These are phyloP conservation scores for Casuarina cunninghamiana DNA, from an alignment of 306 rosid species.

Conservation along the genomic window DNA sequence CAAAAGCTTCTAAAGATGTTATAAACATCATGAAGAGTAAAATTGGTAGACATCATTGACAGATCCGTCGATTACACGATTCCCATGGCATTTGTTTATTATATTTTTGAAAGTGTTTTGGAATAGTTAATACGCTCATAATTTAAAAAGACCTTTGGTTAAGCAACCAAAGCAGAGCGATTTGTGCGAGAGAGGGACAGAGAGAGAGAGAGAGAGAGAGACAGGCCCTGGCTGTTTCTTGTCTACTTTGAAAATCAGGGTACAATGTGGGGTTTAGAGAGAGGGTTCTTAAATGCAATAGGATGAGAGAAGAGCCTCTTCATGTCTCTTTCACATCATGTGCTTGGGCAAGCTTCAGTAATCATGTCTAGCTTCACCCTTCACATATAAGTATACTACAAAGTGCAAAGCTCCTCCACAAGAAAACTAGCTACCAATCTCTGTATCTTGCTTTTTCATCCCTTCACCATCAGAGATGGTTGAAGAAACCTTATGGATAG, in stretches of 20 bases:
- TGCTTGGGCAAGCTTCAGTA: constrained; percentile 39
- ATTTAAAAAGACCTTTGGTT: constrained; percentile 15
- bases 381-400: constrained; percentile 20
- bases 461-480: constrained; percentile 58
- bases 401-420: constrained; percentile 12
- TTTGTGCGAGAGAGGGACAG: not conserved
- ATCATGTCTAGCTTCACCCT: constrained; percentile 33
- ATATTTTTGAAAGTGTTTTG: constrained; percentile 19
- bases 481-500: constrained; percentile 55
- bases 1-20: not conserved
- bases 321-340: constrained; percentile 32
- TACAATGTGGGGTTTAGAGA: constrained; percentile 9
- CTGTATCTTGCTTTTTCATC: constrained; percentile 9
- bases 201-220: not conserved
- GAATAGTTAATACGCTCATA: constrained; percentile 13
- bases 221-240: not conserved
- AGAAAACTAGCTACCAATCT: constrained; percentile 1
- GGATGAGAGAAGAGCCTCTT: constrained; percentile 9
- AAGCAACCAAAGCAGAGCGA: constrained; percentile 25
- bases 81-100: constrained; percentile 32
- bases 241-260: not conserved
- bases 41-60: constrained; percentile 28
- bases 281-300: constrained; percentile 11
- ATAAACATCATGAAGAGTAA: constrained; percentile 24
- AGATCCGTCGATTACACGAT: constrained; percentile 46